Percentiles rank a stretch among this genome's conserved stretches.
Evolutionary conservation across 257 asterid species (phyloP).

Genomic region (Cordia subcordata): DNA sequence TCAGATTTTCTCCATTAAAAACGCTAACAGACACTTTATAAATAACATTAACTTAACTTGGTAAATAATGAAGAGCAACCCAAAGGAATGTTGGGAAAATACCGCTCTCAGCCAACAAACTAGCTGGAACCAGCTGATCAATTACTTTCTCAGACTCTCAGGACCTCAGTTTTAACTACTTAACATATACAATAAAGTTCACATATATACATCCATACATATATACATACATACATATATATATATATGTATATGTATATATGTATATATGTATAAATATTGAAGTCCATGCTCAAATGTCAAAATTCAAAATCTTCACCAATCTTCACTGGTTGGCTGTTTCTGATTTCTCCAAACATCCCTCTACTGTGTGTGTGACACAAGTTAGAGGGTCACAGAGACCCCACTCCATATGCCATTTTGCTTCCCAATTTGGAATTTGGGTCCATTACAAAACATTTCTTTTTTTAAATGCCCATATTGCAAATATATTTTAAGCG

Average conservation of each 20-base stretch:
- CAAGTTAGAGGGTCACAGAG: neutral
- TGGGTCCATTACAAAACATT: neutral
- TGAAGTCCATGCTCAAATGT: too few species aligned
- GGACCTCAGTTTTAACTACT: neutral
- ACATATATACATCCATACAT: too few species aligned
- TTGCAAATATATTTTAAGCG: neutral
- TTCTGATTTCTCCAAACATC: neutral
- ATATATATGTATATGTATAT: too few species aligned
- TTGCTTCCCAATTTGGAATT: neutral
- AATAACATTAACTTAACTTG: neutral
- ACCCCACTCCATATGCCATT: neutral
- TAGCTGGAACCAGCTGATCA: constrained; percentile 4
- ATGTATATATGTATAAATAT: too few species aligned
- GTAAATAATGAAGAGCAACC: neutral
- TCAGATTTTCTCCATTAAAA: neutral
- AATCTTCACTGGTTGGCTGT: neutral
- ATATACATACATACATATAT: too few species aligned
- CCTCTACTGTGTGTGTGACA: neutral
- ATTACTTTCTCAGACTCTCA: neutral
- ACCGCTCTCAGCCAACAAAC: neutral
- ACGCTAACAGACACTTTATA: too few species aligned
- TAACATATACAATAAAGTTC: too few species aligned
- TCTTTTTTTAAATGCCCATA: neutral
- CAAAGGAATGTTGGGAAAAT: constrained; percentile 2
- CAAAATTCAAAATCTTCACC: neutral